Base-by-base conservation (phyloP, 2,329 filamentous ascomycete genomes). In the Davidsoniella virescens region DNA sequence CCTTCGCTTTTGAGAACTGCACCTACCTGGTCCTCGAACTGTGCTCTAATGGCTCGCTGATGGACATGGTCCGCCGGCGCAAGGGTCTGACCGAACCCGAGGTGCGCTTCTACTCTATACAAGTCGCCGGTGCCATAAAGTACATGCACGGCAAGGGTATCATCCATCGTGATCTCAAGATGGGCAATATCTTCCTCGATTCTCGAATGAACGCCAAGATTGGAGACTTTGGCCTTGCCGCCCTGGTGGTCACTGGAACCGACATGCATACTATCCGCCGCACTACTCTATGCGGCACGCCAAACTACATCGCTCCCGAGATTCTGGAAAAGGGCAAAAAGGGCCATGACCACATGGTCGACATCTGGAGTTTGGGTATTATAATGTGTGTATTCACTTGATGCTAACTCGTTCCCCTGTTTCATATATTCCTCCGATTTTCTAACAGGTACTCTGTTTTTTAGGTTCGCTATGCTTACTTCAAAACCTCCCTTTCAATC, bases 401-500 rank as follows among this genome's bases (percentile, higher is more conserved):
- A 37, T 12, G 10, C 29, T 25, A 9, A 8, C 20, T 40, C n/a
- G 29, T 23, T 33, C 29, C 29, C 33, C 29, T 44, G 7, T 12
- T 42, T 37, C 36, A 20, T 5, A 8, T 48, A 18, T 42, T 18
- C 9, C 16, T 23, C 14, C 18, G 10, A 33, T 10, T 25, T 44
- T 48, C 49, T 55, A 42, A 53, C 45, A 1, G 17, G 8, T n/a
- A 57, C 50, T 17, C 12, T 29, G 25, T 5, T 5, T 29, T 9
- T 12, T 51, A 87, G 83, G 64, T 96, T 94, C 66, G 93, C 92
- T 45, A 90, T 98, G 78, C 82, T 96, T 44, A 92, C 92, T 6
- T 94, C 92, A 17, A 93, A 90, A 59, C 90, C 92, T 1, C 92
- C 92, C 0, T 98, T 98, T 64, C 92, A 98, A 65, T 94, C 92